phyloP scores from a whole-genome alignment of 192 early-diverging fungal species.

The Martensiomyces pterosporus region DNA sequence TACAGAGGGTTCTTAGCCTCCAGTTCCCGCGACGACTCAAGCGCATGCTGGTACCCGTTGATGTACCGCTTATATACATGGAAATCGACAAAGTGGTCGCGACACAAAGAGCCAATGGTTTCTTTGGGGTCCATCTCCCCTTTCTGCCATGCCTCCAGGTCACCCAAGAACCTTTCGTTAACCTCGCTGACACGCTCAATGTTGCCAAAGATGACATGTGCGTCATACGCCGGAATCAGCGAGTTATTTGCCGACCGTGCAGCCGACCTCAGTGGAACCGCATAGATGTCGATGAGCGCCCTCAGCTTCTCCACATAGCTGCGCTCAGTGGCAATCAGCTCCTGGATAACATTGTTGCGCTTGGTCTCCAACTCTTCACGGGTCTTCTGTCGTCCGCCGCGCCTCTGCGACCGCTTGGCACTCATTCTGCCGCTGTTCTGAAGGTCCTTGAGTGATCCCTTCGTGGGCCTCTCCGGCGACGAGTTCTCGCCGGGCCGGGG shows the following conservation, averaged over 20 bases:
- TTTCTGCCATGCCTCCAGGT: constrained; percentile 42
- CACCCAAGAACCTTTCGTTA: constrained; percentile 54
- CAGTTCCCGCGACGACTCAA: constrained; percentile 51
- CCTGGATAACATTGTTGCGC: constrained; percentile 54
- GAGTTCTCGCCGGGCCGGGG: constrained; percentile 17
- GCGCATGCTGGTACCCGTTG: constrained; percentile 58
- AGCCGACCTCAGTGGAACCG: constrained; percentile 51
- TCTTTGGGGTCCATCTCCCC: constrained; percentile 49
- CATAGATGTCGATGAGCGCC: constrained; percentile 54
- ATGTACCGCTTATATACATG: constrained; percentile 63
- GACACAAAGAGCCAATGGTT: constrained; percentile 49
- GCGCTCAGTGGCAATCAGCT: constrained; percentile 58
- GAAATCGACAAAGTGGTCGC: constrained; percentile 56
- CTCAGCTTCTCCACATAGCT: constrained; percentile 59
- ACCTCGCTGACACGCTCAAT: constrained; percentile 54
- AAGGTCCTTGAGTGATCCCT: too few species aligned
- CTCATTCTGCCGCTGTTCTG: too few species aligned
- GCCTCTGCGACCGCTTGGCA: too few species aligned
- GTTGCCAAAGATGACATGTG: constrained; percentile 60
- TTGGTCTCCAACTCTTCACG: constrained; percentile 44
- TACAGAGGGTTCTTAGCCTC: constrained; percentile 53
- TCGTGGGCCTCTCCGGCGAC: constrained; percentile 5
- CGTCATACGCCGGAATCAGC: constrained; percentile 56
- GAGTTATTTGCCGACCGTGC: constrained; percentile 51
- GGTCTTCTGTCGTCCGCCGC: constrained; percentile 17